A percentile compares a stretch with the other conserved stretches of the same genome.
phyloP scores from a whole-genome alignment of 2,329 filamentous ascomycete genomes.

The Penicillium sp. region DNA sequence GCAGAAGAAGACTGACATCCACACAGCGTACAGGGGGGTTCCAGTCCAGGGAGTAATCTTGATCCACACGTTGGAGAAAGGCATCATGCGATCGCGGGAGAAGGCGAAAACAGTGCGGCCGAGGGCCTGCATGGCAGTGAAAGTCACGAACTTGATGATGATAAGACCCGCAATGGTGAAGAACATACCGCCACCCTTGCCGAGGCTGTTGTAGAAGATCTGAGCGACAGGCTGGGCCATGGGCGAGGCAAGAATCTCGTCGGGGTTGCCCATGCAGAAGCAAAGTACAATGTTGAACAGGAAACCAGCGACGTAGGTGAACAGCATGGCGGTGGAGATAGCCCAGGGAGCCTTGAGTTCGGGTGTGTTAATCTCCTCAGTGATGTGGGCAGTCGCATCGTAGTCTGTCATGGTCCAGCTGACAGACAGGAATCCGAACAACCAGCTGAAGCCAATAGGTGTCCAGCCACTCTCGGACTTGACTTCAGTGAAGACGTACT shows the following conservation, averaged over 20 bases:
- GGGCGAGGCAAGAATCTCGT: conserved; percentile 53
- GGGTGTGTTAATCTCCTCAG: conserved; percentile 60
- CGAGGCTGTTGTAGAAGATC: conserved; percentile 64
- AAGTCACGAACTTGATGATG: conserved; percentile 65
- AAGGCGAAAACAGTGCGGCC: conserved; percentile 63
- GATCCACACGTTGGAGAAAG: conserved; percentile 57
- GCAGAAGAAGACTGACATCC: conserved; percentile 62
- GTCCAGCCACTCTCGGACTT: conserved; percentile 60
- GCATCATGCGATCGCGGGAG: conserved; percentile 59
- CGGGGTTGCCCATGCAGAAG: conserved; percentile 62
- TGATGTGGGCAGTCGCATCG: conserved; percentile 56
- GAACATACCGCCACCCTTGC: conserved; percentile 59
- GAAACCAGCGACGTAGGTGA: conserved; percentile 62
- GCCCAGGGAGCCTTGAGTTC: conserved; percentile 62
- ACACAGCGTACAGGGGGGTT: conserved; percentile 61
- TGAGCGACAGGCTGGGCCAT: conserved; percentile 63
- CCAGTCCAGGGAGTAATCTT: conserved; percentile 57
- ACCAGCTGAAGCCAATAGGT: conserved; percentile 61
- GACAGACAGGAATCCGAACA: conserved; percentile 67
- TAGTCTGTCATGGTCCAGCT: conserved; percentile 67
- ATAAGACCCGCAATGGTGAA: conserved; percentile 63
- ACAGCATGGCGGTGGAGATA: conserved; percentile 61
- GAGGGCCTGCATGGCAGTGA: conserved; percentile 62
- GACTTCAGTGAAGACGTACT: conserved; percentile 63
- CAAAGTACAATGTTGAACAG: conserved; percentile 65